phyloP scores from a whole-genome alignment of 1,284 basidiomycete species.

The Heterobasidion occidentale region DNA sequence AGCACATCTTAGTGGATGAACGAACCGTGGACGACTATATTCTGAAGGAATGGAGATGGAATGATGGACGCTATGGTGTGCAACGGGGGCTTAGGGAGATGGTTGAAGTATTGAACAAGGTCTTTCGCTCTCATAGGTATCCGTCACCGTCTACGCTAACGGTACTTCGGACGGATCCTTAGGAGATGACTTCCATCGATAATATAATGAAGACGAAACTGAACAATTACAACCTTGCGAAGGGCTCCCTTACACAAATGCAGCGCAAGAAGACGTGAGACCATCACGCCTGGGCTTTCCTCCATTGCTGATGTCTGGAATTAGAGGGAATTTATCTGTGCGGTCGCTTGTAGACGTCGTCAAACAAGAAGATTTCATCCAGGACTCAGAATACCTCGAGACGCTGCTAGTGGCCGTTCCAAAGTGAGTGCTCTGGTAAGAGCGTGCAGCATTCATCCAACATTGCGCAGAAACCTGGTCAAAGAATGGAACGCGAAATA shows the following conservation, averaged over 20 bases:
- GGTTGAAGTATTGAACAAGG: slow-evolving; percentile 77
- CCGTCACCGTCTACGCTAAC: too few relatives aligned
- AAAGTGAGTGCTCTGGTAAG: slow-evolving; percentile 45
- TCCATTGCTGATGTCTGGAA: slow-evolving; percentile 7
- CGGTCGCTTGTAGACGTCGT: slow-evolving; percentile 85
- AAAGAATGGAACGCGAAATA: slow-evolving; percentile 92
- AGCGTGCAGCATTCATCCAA: too few relatives aligned
- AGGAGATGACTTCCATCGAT: slow-evolving; percentile 91
- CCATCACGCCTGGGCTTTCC: not conserved
- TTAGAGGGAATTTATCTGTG: slow-evolving; percentile 89
- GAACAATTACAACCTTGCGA: slow-evolving; percentile 90
- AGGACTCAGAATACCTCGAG: slow-evolving; percentile 90
- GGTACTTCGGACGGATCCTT: not conserved
- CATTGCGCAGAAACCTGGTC: slow-evolving; percentile 54
- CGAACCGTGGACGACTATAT: slow-evolving; percentile 78
- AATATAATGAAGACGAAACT: slow-evolving; percentile 86
- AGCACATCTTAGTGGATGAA: slow-evolving; percentile 84
- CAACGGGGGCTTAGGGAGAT: slow-evolving; percentile 78
- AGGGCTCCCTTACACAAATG: slow-evolving; percentile 88
- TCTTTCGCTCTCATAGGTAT: slow-evolving; percentile 18
- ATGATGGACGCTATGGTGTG: slow-evolving; percentile 79
- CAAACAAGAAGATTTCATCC: slow-evolving; percentile 74
- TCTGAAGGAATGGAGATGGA: slow-evolving; percentile 78
- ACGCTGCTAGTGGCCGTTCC: slow-evolving; percentile 93
- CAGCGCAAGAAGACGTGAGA: slow-evolving; percentile 89